Evolutionary conservation across 345 rosid species (phyloP).

Genomic region (Hypericum androsaemum): DNA sequence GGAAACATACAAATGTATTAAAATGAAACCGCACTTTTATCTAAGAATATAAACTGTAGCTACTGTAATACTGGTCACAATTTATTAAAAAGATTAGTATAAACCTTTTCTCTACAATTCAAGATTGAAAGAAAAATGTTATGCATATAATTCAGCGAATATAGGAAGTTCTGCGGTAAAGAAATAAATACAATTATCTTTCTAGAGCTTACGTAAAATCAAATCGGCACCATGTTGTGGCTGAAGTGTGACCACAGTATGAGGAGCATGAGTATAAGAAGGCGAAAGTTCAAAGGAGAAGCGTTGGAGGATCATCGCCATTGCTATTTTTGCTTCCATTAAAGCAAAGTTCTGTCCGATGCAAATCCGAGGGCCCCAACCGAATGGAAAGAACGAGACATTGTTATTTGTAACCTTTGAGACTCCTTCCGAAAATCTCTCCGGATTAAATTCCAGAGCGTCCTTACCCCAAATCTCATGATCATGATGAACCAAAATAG

Average conservation of each 20-base stretch:
- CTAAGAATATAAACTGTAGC: too few species aligned
- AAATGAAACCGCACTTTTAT: too few species aligned
- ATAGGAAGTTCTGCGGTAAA: too few species aligned
- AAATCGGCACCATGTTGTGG: slow-evolving; percentile 3
- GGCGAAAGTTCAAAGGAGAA: slow-evolving; percentile 1
- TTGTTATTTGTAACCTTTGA: slow-evolving; percentile 1
- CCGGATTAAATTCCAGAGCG: slow-evolving; percentile 22
- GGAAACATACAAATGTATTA: too few species aligned
- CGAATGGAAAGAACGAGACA: slow-evolving; percentile 1
- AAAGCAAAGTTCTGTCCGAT: slow-evolving; percentile 5
- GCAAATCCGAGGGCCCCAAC: slow-evolving; percentile 5
- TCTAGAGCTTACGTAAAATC: background rate
- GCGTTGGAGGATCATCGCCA: background rate
- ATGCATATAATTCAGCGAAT: too few species aligned
- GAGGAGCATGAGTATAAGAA: slow-evolving; percentile 3
- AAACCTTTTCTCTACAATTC: too few species aligned
- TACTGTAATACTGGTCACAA: too few species aligned
- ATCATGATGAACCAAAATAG: slow-evolving; percentile 9
- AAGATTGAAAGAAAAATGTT: too few species aligned
- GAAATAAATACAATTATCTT: too few species aligned
- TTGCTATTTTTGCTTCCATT: background rate
- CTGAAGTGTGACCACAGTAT: background rate
- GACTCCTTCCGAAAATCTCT: background rate
- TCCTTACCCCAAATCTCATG: slow-evolving; percentile 13
- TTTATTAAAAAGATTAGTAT: too few species aligned